A percentile compares a stretch with the other conserved stretches of the same genome.
phyloP scores from a whole-genome alignment of 352 stramenopile genomes.

The Phytophthora multivora region DNA sequence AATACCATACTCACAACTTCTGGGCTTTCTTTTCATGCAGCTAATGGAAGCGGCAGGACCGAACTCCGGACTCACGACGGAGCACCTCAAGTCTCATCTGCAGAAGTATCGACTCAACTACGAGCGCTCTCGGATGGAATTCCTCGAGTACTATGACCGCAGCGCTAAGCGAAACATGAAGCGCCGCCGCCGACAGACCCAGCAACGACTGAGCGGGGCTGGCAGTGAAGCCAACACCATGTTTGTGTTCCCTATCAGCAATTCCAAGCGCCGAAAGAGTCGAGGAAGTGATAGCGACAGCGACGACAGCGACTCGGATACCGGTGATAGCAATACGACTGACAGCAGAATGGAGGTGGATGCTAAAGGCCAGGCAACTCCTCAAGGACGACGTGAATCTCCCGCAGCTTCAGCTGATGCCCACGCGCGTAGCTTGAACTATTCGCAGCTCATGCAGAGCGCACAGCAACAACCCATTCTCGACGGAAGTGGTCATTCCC shows the following conservation, averaged over 20 bases:
- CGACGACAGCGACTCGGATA: conserved; percentile 46
- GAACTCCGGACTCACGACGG: conserved; percentile 73
- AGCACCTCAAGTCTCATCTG: conserved; percentile 88
- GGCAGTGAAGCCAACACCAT: conserved; percentile 64
- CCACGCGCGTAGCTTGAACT: conserved; percentile 21
- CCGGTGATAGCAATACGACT: conserved; percentile 26
- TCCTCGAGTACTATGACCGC: conserved; percentile 87
- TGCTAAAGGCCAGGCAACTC: conserved; percentile 14
- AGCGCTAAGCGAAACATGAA: conserved; percentile 71
- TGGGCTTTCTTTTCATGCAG: conserved; percentile 32
- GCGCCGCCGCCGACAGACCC: conserved; percentile 45
- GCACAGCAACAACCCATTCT: conserved; percentile 26
- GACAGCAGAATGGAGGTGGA: conserved; percentile 36
- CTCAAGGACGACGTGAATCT: conserved; percentile 17
- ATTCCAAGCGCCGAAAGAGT: conserved; percentile 48
- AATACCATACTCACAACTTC: conserved; percentile 9
- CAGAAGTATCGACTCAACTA: conserved; percentile 92
- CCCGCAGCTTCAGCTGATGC: conserved; percentile 2
- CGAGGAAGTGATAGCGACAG: conserved; percentile 43
- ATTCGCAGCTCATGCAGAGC: conserved; percentile 41
- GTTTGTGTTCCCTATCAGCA: conserved; percentile 82
- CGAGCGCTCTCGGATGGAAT: conserved; percentile 82
- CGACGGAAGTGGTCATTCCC: conserved; percentile 12
- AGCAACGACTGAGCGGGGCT: conserved; percentile 28
- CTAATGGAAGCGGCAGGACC: conserved; percentile 71